Conservation (phyloP, 202 grass and related monocot genomes). For the Carex arenaria region DNA sequence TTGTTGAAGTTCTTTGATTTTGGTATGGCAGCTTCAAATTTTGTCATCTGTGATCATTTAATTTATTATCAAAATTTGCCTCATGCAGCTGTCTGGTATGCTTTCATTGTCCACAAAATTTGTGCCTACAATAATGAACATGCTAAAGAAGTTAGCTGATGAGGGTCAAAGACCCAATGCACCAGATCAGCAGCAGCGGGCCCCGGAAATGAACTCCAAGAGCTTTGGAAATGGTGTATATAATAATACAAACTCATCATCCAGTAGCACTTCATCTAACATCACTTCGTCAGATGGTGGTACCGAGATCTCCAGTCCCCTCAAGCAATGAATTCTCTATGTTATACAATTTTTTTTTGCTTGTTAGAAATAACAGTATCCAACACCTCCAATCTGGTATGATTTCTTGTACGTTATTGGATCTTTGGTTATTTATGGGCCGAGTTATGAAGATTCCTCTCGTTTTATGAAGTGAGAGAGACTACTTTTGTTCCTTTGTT, state of each 20-base stretch:
- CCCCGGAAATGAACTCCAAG: slow-evolving; percentile 55
- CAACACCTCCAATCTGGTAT: slow-evolving; percentile 14
- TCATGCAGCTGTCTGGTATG: slow-evolving; percentile 58
- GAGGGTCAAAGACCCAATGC: slow-evolving; percentile 48
- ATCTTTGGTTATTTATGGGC: background rate
- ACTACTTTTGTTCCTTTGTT: background rate
- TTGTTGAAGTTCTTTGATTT: background rate
- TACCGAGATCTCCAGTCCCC: slow-evolving; percentile 55
- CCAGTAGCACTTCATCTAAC: slow-evolving; percentile 53
- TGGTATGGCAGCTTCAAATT: background rate
- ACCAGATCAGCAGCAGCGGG: slow-evolving; percentile 42
- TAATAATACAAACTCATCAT: slow-evolving; percentile 46
- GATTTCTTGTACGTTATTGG: slow-evolving; percentile 7
- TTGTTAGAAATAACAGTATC: slow-evolving; percentile 1
- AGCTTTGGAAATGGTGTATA: slow-evolving; percentile 47
- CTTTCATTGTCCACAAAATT: slow-evolving; percentile 91
- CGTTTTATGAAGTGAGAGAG: slow-evolving; percentile 1
- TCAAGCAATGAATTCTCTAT: slow-evolving; percentile 35
- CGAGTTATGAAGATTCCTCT: background rate
- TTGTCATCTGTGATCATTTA: slow-evolving; percentile 2
- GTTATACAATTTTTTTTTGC: slow-evolving; percentile 21
- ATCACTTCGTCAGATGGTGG: slow-evolving; percentile 46
- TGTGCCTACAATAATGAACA: slow-evolving; percentile 90
- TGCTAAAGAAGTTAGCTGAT: slow-evolving; percentile 85
- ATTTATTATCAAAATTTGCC: slow-evolving; percentile 9